Base-by-base conservation (phyloP, 768 basidiomycete genomes). In the Leccinellum albellum region DNA sequence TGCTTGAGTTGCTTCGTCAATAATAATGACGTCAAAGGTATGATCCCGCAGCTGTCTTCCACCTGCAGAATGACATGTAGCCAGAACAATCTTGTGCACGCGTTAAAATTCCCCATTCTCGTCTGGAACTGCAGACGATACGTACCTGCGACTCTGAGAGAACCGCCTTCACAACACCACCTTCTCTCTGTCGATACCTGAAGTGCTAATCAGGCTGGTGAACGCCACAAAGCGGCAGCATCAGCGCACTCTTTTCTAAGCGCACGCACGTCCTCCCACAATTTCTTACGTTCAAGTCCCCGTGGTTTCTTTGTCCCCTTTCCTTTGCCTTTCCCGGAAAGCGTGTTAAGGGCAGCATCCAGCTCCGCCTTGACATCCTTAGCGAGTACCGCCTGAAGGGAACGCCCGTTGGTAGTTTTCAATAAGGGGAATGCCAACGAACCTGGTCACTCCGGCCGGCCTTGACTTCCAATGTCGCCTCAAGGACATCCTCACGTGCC, bases 1-100 rank as follows among this genome's bases (percentile, higher is more conserved):
- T 4, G 95, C 96, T 70, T 98, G 97, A 0, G 97, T 98, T 0
- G 97, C 97, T 74, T 99, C 97, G 63, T 99, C 97, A 53, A 99
- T 95, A 47, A 99, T 88, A 12, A 94, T 84, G 0, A 96, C 89
- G 67, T 99, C 97, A 66, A 99, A 99, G 2, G 80, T 73, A 55
- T 86, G 79, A 57, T 87, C 83, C 44, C 82, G 79, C 7, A 98
- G 73, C 61, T 95, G 92, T 21, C 88, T 76, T 4, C 90, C 87
- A 1, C 96, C 97, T 6, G 96, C 84, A 13, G 93, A 90, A 75
- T 98, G 95, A 62, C 96, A 98, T 3, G 97, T 99, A 2, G 94
- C 87, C 12, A 98, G 73, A 1, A 98, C 91, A 40, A 98, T 79
- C 88, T 91, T 91, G 21, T 20, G 28, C 28, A 8, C 6, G 33